phyloP scores from a whole-genome alignment of 2,329 filamentous ascomycete species.

The Arthrobotrys megalospora region DNA sequence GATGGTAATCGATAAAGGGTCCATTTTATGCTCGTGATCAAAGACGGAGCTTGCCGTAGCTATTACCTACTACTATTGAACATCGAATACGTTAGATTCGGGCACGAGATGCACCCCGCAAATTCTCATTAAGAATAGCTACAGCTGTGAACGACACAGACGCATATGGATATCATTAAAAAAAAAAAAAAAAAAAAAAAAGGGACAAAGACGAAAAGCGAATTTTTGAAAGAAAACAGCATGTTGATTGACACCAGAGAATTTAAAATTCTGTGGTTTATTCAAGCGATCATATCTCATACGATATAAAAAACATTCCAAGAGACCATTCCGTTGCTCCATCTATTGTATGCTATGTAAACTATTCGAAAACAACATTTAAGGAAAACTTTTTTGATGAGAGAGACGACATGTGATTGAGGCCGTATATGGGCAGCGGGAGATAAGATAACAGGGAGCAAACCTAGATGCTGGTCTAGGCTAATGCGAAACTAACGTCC shows the following conservation, averaged over 20 bases:
- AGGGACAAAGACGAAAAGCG: not conserved
- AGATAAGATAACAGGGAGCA: not conserved
- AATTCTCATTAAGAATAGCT: constrained; percentile 7
- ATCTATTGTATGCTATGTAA: constrained; percentile 51
- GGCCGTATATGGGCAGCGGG: not conserved
- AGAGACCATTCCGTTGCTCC: constrained; percentile 37
- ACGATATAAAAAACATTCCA: constrained; percentile 20
- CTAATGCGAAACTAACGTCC: constrained; percentile 31
- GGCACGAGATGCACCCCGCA: constrained; percentile 27
- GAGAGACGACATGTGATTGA: not conserved
- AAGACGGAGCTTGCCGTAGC: constrained; percentile 11
- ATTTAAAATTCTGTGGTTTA: not conserved
- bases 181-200: constrained; percentile 13
- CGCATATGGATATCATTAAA: constrained; percentile 24
- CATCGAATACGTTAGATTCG: not conserved
- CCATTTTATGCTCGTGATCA: constrained; percentile 8
- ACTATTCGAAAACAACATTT: constrained; percentile 21
- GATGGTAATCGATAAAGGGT: constrained; percentile 9
- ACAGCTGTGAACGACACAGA: not conserved
- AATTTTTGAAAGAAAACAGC: not conserved
- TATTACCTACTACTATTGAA: not conserved
- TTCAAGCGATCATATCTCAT: not conserved
- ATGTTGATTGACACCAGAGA: constrained; percentile 8
- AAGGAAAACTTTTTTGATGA: constrained; percentile 12
- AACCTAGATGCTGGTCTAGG: not conserved